phyloP scores from a whole-genome alignment of 2,329 filamentous ascomycete genomes.

The Pyrenochaeta sp. region DNA sequence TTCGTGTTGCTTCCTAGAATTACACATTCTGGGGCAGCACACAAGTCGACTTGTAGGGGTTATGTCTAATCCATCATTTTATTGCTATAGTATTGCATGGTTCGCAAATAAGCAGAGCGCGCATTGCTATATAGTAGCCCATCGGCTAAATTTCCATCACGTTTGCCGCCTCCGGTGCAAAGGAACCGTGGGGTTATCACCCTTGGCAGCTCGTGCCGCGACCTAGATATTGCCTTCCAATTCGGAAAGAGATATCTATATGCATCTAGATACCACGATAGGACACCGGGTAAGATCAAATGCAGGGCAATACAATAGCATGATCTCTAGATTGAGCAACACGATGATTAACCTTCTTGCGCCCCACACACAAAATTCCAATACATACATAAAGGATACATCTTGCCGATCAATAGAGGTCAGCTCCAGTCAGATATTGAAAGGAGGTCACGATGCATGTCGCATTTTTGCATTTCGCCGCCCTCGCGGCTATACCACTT shows the following conservation, averaged over 20 bases:
- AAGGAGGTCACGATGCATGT: conserved; percentile 25
- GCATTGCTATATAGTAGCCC: too few relatives aligned
- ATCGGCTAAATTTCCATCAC: conserved; percentile 9
- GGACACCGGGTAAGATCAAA: conserved; percentile 7
- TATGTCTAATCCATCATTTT: too few relatives aligned
- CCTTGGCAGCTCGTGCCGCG: conserved; percentile 23
- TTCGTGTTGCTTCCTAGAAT: too few relatives aligned
- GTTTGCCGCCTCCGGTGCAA: conserved; percentile 19
- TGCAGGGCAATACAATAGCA: not conserved
- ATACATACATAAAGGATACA: not conserved
- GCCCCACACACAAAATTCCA: conserved; percentile 1
- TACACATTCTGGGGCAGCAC: too few relatives aligned
- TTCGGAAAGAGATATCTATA: conserved; percentile 4
- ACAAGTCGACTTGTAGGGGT: too few relatives aligned
- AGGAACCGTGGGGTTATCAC: conserved; percentile 28
- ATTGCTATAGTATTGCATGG: too few relatives aligned
- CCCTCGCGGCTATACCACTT: conserved; percentile 18
- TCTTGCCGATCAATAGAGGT: too few relatives aligned
- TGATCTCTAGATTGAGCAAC: conserved; percentile 6
- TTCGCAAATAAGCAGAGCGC: too few relatives aligned
- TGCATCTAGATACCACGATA: conserved; percentile 8
- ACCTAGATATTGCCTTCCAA: conserved; percentile 19
- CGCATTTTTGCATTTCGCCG: conserved; percentile 10
- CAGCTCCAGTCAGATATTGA: too few relatives aligned
- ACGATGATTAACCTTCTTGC: conserved; percentile 2